phyloP scores from a whole-genome alignment of 106 monocot genomes.

The Triglochin maritima region DNA sequence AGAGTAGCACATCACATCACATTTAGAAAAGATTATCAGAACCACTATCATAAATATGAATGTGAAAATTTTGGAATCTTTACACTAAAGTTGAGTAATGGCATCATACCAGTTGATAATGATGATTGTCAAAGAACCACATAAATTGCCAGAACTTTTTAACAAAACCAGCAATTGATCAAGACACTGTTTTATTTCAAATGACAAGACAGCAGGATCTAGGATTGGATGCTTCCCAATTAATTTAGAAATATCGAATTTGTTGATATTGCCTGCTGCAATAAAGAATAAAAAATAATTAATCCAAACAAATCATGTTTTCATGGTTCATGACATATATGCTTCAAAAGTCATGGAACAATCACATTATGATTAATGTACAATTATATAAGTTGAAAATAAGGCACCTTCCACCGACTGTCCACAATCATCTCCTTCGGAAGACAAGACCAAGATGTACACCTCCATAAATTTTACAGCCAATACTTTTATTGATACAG shows the following conservation, averaged over 20 bases:
- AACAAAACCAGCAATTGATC: slow-evolving; percentile 50
- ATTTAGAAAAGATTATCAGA: not conserved
- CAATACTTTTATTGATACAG: slow-evolving; percentile 43
- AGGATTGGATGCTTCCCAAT: slow-evolving; percentile 38
- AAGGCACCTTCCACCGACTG: no score
- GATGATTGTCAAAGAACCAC: slow-evolving; percentile 45
- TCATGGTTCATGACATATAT: not conserved
- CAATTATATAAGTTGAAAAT: no score
- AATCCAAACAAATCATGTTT: not conserved
- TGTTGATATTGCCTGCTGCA: slow-evolving; percentile 32
- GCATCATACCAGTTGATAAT: slow-evolving; percentile 43
- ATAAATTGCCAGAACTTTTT: slow-evolving; percentile 27
- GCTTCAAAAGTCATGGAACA: no score
- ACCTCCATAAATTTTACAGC: slow-evolving; percentile 78
- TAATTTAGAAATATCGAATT: slow-evolving; percentile 43
- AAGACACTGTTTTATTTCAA: slow-evolving; percentile 51
- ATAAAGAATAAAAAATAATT: not conserved
- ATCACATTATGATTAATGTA: no score
- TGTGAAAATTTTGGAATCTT: not conserved
- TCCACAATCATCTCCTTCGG: slow-evolving; percentile 29
- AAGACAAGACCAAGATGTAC: slow-evolving; percentile 46
- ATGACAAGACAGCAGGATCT: slow-evolving; percentile 29
- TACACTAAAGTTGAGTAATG: not conserved
- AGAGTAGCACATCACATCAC: not conserved
- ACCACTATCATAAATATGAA: not conserved